A percentile compares a stretch with the other conserved stretches of the same genome.
Evolutionary conservation across 2,329 filamentous ascomycete genomes (phyloP).

Genomic region (Didymella pinodella): DNA sequence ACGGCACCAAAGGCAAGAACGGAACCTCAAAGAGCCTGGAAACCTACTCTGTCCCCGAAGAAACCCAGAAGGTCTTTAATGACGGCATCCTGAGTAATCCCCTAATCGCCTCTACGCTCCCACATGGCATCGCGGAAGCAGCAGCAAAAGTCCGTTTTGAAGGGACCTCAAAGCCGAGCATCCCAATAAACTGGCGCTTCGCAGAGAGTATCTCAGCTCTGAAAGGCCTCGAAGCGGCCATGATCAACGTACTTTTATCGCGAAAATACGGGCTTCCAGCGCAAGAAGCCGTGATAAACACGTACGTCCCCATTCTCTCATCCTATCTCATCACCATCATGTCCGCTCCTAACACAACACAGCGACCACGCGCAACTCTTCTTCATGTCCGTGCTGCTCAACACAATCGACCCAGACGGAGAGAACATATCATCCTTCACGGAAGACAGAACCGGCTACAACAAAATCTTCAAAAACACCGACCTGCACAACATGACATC

Average conservation of each 20-base stretch:
- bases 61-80: slow-evolving; percentile 36
- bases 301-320: slow-evolving; percentile 38
- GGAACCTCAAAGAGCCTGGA: slow-evolving; percentile 5
- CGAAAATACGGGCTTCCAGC: slow-evolving; percentile 57
- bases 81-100: slow-evolving; percentile 57
- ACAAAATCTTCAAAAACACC: slow-evolving; percentile 39
- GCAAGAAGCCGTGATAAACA: slow-evolving; percentile 57
- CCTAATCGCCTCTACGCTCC: slow-evolving; percentile 50
- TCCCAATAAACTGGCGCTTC: slow-evolving; percentile 66
- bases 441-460: slow-evolving; percentile 21
- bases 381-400: slow-evolving; percentile 53
- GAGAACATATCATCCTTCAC: slow-evolving; percentile 29
- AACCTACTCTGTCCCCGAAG: slow-evolving; percentile 40
- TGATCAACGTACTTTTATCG: slow-evolving; percentile 56
- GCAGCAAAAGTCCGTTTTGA: slow-evolving; percentile 53
- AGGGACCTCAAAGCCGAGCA: slow-evolving; percentile 54
- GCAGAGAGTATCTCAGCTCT: slow-evolving; percentile 62
- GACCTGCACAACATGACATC: slow-evolving; percentile 34
- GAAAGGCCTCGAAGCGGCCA: slow-evolving; percentile 59
- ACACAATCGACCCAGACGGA: slow-evolving; percentile 47
- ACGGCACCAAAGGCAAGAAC: slow-evolving; percentile 12
- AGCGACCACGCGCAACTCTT: slow-evolving; percentile 57
- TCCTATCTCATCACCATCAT: too few species aligned
- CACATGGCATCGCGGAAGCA: slow-evolving; percentile 48
- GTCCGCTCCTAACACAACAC: background rate